Evolutionary conservation across 139 green algal species (phyloP).

Genomic region (Trebouxia sp.): DNA sequence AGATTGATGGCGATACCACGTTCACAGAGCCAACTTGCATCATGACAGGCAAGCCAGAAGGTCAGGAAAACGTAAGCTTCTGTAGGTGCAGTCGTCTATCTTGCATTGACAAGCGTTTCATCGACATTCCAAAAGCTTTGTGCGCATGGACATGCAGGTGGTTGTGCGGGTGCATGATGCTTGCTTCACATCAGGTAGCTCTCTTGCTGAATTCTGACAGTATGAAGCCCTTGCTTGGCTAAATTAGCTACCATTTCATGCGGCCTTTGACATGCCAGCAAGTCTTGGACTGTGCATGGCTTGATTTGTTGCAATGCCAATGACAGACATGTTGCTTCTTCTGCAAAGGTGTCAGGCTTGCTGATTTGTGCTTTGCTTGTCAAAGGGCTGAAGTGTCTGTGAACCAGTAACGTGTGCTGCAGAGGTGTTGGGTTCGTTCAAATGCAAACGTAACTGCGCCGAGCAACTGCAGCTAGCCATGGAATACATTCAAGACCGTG

Average conservation of each 20-base stretch:
- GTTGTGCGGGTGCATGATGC: conserved; percentile 91
- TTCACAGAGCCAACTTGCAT: conserved; percentile 89
- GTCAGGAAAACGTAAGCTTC: conserved; percentile 23
- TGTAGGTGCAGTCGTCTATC: not conserved
- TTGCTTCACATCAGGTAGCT: conserved; percentile 88
- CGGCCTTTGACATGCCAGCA: too few species aligned
- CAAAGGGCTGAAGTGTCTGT: too few species aligned
- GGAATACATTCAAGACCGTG: conserved; percentile 70
- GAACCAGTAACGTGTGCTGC: too few species aligned
- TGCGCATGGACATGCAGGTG: conserved; percentile 55
- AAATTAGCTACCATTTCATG: too few species aligned
- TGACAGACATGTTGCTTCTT: not conserved
- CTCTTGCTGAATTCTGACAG: not conserved
- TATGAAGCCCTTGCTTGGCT: too few species aligned
- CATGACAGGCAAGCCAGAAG: conserved; percentile 80
- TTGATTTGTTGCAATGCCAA: too few species aligned
- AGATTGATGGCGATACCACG: conserved; percentile 75
- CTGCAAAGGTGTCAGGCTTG: not conserved
- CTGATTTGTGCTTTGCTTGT: too few species aligned
- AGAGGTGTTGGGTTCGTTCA: conserved; percentile 93
- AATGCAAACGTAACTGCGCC: conserved; percentile 95
- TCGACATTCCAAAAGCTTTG: not conserved
- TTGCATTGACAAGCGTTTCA: too few species aligned
- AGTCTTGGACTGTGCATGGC: too few species aligned
- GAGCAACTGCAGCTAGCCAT: conserved; percentile 89